Evolutionary conservation across 2,329 filamentous ascomycete species (phyloP), one percentile per base, ranked within the genome.

Genomic region (Nectriaceae sp.): DNA sequence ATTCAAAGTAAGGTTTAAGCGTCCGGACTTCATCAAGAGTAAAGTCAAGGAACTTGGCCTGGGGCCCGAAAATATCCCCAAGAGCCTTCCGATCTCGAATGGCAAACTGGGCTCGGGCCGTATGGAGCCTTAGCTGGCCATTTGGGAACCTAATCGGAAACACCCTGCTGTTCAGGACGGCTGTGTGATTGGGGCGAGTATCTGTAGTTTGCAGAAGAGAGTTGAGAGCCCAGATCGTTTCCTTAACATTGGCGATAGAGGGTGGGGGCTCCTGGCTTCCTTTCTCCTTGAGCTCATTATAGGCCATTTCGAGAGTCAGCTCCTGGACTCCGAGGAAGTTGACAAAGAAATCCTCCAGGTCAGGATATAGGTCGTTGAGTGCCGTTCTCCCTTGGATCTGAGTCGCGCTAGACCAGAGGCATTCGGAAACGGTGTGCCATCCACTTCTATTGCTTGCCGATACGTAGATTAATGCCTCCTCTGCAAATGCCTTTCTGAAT

Each of bases 11-110:
- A 1, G 59, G 60, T 3, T 45, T 46, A 1, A 75, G 47, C 0
- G 45, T 49, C 2, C 48, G 52, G 4, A 70, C 55, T 1, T 74
- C 66, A 5, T 70, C 58, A 2, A 71, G 40, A 0, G 39, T 53
- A 42, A 72, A 73, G 46, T 72, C 69, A 0, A 75, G 54, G 3
- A 68, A 47, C 40, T 65, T 70, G 3, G 65, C 61, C 11, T 48
- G 57, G 4, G 43, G 18, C 0, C 41, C 18, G 40, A 75, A 75
- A 1, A 50, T 42, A 3, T 59, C 51, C 0, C 39, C 42, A 2
- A 71, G 43, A 0, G 33, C 16, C 6, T 70, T 59, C 20, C 66
- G 65, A 41, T 75, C 71, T 2, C 59, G 44, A 2, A 75, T 63
- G 11, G 59, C 63, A 41, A 75, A 75, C 19, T 60, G 49, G 0